phyloP scores from a whole-genome alignment of 352 stramenopile genomes.

The Globisporangium orthogonon region DNA sequence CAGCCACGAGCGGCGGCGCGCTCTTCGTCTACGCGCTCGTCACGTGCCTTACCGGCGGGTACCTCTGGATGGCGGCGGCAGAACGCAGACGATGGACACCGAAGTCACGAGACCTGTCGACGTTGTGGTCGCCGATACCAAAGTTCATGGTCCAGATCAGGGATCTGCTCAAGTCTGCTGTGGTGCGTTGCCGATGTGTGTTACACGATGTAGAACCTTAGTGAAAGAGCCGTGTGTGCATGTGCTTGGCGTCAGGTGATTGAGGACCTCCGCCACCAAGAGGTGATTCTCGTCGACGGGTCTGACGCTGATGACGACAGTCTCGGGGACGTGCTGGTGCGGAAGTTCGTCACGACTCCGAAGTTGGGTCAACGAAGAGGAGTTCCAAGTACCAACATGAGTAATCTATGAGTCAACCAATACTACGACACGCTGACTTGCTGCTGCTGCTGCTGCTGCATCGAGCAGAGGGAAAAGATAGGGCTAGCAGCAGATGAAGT shows the following conservation, averaged over 20 bases:
- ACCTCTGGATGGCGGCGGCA: conserved; percentile 20
- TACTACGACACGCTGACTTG: background rate
- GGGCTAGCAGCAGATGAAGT: no score
- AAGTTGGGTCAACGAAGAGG: background rate
- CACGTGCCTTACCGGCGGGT: conserved; percentile 17
- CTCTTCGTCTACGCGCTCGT: conserved; percentile 34
- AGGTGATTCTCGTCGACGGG: conserved; percentile 2
- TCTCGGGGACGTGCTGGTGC: conserved; percentile 8
- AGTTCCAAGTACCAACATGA: background rate
- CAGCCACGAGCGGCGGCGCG: conserved; percentile 5
- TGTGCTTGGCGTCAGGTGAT: conserved; percentile 19
- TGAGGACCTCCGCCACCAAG: conserved; percentile 20
- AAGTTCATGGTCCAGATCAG: conserved; percentile 23
- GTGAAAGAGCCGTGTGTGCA: background rate
- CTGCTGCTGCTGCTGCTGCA: background rate
- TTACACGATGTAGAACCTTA: background rate
- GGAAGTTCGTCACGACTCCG: background rate
- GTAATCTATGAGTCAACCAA: background rate
- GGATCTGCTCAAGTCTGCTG: conserved; percentile 22
- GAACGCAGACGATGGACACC: conserved; percentile 12
- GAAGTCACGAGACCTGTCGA: conserved; percentile 10
- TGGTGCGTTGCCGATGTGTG: conserved; percentile 20
- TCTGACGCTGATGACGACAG: conserved; percentile 3
- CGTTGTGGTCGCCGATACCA: conserved; percentile 30
- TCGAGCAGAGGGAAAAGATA: no score